Percentiles rank a stretch among this genome's conserved stretches.
phyloP scores from a whole-genome alignment of 2,329 filamentous ascomycete genomes.

The Intubia oerlemansii region DNA sequence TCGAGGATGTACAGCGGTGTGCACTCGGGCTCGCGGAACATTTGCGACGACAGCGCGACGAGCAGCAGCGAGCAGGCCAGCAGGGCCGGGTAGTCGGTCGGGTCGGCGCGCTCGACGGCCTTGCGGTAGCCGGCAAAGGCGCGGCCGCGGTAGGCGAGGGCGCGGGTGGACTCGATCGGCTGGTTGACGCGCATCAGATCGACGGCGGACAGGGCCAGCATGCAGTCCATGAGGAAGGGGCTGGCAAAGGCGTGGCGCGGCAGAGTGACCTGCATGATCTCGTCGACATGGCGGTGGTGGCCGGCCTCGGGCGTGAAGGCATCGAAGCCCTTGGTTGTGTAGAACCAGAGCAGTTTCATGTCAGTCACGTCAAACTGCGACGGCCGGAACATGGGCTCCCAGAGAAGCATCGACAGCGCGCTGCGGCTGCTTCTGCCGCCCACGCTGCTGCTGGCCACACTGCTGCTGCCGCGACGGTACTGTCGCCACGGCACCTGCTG shows the following conservation, averaged over 20 bases:
- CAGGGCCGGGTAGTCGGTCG: slow-evolving; percentile 25
- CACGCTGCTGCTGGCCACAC: no score
- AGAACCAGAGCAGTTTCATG: slow-evolving; percentile 35
- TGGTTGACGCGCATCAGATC: slow-evolving; percentile 21
- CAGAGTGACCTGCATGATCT: slow-evolving; percentile 23
- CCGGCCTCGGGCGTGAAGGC: slow-evolving; percentile 23
- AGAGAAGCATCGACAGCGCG: not conserved
- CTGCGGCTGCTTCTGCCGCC: no score
- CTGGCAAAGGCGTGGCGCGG: slow-evolving; percentile 27
- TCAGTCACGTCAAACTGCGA: slow-evolving; percentile 18
- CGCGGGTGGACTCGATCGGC: slow-evolving; percentile 17
- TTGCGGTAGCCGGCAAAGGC: slow-evolving; percentile 28
- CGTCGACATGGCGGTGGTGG: slow-evolving; percentile 15
- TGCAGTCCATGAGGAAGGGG: slow-evolving; percentile 31
- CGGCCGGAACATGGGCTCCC: slow-evolving; percentile 17
- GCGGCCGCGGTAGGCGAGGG: slow-evolving; percentile 22
- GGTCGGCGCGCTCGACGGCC: slow-evolving; percentile 25
- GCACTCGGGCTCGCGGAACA: slow-evolving; percentile 24
- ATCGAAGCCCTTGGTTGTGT: slow-evolving; percentile 22
- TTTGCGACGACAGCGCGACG: slow-evolving; percentile 26
- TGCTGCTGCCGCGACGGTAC: no score
- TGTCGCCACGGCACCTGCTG: no score
- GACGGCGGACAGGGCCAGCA: slow-evolving; percentile 28
- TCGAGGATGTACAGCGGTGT: slow-evolving; percentile 28
- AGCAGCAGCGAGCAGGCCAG: slow-evolving; percentile 29